These are phyloP conservation scores for Candida sanyaensis DNA, from an alignment of 1,139 yeast genomes.

Conservation along the genomic window DNA sequence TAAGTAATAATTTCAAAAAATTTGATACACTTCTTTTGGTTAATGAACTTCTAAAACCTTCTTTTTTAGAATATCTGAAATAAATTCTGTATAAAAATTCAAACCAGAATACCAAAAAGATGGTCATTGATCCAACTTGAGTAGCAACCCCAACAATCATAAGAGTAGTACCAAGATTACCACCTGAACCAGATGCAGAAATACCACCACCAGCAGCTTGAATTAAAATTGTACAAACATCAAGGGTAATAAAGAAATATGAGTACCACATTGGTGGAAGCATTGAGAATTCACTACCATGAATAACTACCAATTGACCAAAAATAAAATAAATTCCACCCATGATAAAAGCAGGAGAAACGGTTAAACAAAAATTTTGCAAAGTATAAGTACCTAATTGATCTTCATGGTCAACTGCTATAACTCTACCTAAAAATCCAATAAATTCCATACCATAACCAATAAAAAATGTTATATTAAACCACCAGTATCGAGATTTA, in stretches of 20 bases:
- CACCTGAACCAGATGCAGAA: slow-evolving; percentile 58
- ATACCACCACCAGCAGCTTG: slow-evolving; percentile 82
- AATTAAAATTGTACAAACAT: slow-evolving; percentile 64
- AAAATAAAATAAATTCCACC: slow-evolving; percentile 79
- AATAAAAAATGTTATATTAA: slow-evolving; percentile 29
- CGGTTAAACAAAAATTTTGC: slow-evolving; percentile 69
- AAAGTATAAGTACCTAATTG: slow-evolving; percentile 50
- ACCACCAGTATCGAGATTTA: slow-evolving; percentile 31
- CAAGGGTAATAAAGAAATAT: slow-evolving; percentile 63
- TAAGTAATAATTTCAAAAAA: slow-evolving; percentile 29
- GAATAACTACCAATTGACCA: slow-evolving; percentile 69
- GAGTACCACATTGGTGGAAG: slow-evolving; percentile 76
- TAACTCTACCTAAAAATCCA: slow-evolving; percentile 70
- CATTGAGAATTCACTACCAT: slow-evolving; percentile 60
- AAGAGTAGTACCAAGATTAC: slow-evolving; percentile 59
- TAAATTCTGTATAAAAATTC: slow-evolving; percentile 49
- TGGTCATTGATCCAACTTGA: slow-evolving; percentile 73
- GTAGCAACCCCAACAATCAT: slow-evolving; percentile 82
- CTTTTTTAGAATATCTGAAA: slow-evolving; percentile 10
- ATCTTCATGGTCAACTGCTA: slow-evolving; percentile 36
- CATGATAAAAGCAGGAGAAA: slow-evolving; percentile 87
- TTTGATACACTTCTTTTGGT: slow-evolving; percentile 27
- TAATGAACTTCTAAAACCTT: slow-evolving; percentile 17
- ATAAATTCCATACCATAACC: slow-evolving; percentile 39
- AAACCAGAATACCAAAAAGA: slow-evolving; percentile 58